A percentile compares a stretch with the other conserved stretches of the same genome.
Conservation (phyloP, 2,329 filamentous ascomycete genomes). For the Zymoseptoria brevis region DNA sequence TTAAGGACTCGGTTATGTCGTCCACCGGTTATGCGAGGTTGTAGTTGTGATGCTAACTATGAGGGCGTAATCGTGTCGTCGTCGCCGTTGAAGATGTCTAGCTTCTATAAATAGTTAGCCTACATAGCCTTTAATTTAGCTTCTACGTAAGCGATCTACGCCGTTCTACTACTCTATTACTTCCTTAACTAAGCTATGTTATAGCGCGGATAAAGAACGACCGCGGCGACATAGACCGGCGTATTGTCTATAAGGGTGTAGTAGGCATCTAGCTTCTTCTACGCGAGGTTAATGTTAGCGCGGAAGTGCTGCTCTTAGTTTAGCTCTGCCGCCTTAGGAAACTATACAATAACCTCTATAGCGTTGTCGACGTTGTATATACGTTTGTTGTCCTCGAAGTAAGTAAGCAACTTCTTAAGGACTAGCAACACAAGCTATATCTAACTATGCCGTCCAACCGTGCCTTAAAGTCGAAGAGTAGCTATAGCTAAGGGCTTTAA, state of each 20-base stretch:
- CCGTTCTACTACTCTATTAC: not conserved
- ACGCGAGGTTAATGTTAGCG: conserved; percentile 1
- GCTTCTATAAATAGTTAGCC: not conserved
- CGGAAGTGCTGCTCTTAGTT: not conserved
- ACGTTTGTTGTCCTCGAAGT: not conserved
- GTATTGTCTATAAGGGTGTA: not conserved
- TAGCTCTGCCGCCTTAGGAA: not conserved
- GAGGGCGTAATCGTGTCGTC: no score
- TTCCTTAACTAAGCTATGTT: conserved; percentile 1
- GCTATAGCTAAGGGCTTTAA: not conserved
- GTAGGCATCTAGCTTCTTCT: conserved; percentile 3
- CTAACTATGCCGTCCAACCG: not conserved
- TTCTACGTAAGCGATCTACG: not conserved
- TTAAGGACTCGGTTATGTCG: not conserved
- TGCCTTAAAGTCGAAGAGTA: not conserved
- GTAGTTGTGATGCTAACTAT: not conserved
- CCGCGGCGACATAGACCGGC: not conserved
- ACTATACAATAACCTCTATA: not conserved
- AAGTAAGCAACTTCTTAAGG: not conserved
- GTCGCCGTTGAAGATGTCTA: not conserved
- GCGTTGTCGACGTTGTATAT: not conserved
- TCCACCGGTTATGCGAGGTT: not conserved
- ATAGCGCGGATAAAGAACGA: conserved; percentile 1
- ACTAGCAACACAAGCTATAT: not conserved
- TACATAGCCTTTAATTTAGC: not conserved